Evolutionary conservation across 306 rosid species (phyloP), one percentile per base, ranked within the genome.

Genomic region (Mimosa bimucronata): DNA sequence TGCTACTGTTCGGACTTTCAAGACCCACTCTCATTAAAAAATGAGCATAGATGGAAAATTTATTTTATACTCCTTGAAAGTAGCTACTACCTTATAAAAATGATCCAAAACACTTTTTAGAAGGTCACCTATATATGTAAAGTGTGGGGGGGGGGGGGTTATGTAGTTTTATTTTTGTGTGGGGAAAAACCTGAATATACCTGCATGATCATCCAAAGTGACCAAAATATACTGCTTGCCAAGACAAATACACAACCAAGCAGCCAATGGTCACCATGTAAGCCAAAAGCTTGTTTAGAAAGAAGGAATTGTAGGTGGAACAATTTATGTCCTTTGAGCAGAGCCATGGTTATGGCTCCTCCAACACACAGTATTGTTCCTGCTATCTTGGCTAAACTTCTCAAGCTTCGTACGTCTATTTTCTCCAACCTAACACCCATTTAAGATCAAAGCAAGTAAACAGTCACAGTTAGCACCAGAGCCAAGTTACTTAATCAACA

Each of bases 151-250:
- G n/a, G n/a, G n/a, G n/a, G n/a, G n/a, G n/a, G 55, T 48, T 58
- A 15, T 48, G 0, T 15, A 4, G 21, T 4, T 48, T 48, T n/a
- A 48, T 7, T 16, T 19, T 52, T 53, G 10, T 6, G 19, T n/a
- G 60, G 26, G 26, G 14, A 19, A 0, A 44, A 44, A 14, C 48
- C 12, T 3, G 25, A 73, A n/a, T 18, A 45, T 84, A 91, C 96
- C 93, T 89, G 93, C 82, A 89, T 71, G 67, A 91, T 89, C 40
- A 87, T 78, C 96, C 93, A 91, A 75, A 81, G 77, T 23, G 90
- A 87, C 90, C 93, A 89, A 41, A 76, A 83, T 25, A 85, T 66
- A 82, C 87, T 74, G 70, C 88, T 79, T 64, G 66, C 80, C 19
- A 87, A 83, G 77, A 89, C 89, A 85, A 86, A 77, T 15, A 80